Evolutionary conservation across 202 grass and related monocot genomes (phyloP), one percentile per base, ranked within the genome.

Genomic region (Zoysia matrella): DNA sequence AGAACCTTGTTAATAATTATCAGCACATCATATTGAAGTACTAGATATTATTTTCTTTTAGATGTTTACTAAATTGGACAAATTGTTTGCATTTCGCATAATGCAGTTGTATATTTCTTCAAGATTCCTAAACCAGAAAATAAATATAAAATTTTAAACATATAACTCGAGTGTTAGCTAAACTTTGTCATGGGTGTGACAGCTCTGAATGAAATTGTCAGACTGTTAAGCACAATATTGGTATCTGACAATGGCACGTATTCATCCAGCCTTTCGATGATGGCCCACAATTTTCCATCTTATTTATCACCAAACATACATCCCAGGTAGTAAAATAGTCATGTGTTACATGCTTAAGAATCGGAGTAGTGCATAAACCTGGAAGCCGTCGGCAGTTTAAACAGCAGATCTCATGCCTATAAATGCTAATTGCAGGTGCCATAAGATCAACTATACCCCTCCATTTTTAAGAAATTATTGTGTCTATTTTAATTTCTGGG

Each of bases 261-360:
- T 61, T 74, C 40, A 74, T 46, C 5, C 39, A 44, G 57, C 65
- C 6, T 65, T 5, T 43, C 13, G 55, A 66, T 71, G 30, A 54
- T 47, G 63, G 36, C 76, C 72, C 72, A 63, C 60, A 85, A 67
- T 57, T 71, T 67, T 49, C 60, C 67, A 67, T 81, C 13, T 89
- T 85, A 81, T 89, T 89, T 72, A 82, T 78, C 14, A 74, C 66
- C 61, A 78, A 73, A 78, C 60, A 69, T 67, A 72, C 68, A 82
- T 78, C 68, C 60, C 22, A 61, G 5, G 73, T 78, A 73, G 65
- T 45, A 77, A 78, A 89, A 85, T 73, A 47, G 66, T 73, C 61
- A 46, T 45, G 62, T 9, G 47, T 40, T 69, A 79, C 79, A 88
- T 79, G 61, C n/a, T 73, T 72, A 62, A 58, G 56, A 76, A 85